These are phyloP conservation scores for Stenogyne calaminthoides DNA, from an alignment of 305 asterid genomes.

Conservation along the genomic window DNA sequence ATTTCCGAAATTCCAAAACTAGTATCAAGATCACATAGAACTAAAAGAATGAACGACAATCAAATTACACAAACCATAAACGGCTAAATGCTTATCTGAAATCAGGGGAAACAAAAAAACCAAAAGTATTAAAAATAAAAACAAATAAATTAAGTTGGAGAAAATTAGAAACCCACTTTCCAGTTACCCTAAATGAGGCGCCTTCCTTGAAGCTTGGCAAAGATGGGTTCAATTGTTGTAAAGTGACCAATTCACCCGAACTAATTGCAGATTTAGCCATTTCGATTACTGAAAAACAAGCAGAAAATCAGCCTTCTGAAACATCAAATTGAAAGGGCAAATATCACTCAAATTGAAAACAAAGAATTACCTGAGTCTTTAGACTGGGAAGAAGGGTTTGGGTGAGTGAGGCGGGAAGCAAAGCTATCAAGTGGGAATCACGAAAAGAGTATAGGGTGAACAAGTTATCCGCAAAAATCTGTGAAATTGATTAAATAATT, in stretches of 20 bases:
- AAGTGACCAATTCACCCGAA: conserved; percentile 68
- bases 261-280: conserved; percentile 53
- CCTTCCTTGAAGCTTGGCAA: conserved; percentile 76
- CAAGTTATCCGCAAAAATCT: too few species aligned
- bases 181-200: conserved; percentile 78
- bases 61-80: neutral
- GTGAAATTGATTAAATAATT: neutral
- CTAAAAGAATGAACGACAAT: neutral
- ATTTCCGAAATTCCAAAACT: neutral
- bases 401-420: conserved; percentile 11
- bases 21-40: neutral
- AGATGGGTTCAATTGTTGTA: conserved; percentile 70
- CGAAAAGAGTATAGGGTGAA: too few species aligned
- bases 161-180: conserved; percentile 59
- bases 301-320: neutral
- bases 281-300: neutral
- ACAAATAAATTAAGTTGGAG: neutral
- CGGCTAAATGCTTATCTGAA: neutral
- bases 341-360: neutral
- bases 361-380: neutral
- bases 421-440: neutral
- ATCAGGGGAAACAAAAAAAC: neutral
- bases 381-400: neutral
- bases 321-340: neutral
- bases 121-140: neutral